Evolutionary conservation across 352 stramenopile species (phyloP).

Genomic region (Pseudoperonospora humuli): DNA sequence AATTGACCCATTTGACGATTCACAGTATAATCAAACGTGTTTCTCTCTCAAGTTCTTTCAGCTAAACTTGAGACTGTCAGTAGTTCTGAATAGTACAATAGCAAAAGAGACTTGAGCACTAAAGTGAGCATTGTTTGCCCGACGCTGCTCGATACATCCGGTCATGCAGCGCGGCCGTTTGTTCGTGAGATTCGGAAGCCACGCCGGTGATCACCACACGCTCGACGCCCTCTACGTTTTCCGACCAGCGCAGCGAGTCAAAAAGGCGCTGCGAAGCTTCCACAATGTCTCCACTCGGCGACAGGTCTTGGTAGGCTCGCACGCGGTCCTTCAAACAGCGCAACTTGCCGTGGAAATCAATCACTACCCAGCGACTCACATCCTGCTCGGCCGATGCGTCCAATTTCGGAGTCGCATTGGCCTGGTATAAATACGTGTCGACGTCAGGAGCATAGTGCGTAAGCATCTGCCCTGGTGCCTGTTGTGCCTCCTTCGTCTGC

Average conservation of each 20-base stretch:
- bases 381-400: slow-evolving; percentile 20
- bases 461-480: slow-evolving; percentile 93
- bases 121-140: slow-evolving; percentile 50
- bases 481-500: slow-evolving; percentile 62
- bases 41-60: too few relatives aligned
- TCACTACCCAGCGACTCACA: slow-evolving; percentile 55
- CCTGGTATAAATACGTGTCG: slow-evolving; percentile 78
- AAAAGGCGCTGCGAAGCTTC: slow-evolving; percentile 80
- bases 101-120: slow-evolving; percentile 4
- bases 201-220: slow-evolving; percentile 68
- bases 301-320: slow-evolving; percentile 77
- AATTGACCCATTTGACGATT: too few relatives aligned
- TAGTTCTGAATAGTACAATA: slow-evolving; percentile 17
- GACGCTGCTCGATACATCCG: slow-evolving; percentile 78
- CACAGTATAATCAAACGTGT: too few relatives aligned
- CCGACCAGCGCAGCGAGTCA: slow-evolving; percentile 75
- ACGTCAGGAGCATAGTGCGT: slow-evolving; percentile 97
- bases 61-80: too few relatives aligned
- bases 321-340: slow-evolving; percentile 35
- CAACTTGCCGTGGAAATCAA: slow-evolving; percentile 75
- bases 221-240: slow-evolving; percentile 61
- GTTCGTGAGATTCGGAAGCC: slow-evolving; percentile 41
- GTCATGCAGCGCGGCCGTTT: slow-evolving; percentile 71
- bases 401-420: slow-evolving; percentile 28
- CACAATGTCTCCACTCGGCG: slow-evolving; percentile 44